Evolutionary conservation across 495 filamentous ascomycete species (phyloP).

Genomic region (Aspergillus cristatus): DNA sequence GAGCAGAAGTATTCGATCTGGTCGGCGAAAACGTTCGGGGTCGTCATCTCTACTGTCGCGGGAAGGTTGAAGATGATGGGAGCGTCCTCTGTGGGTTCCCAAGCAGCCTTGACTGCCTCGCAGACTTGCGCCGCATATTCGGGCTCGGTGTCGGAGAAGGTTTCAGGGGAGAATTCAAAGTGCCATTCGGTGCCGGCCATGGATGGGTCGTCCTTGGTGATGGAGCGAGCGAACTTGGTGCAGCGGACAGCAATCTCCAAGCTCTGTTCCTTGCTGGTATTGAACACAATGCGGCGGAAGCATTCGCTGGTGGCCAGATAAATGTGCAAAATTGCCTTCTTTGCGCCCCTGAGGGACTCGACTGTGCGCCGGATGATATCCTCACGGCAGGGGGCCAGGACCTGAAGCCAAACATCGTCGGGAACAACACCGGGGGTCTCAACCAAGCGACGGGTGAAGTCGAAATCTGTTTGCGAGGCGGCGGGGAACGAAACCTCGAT

Average conservation of each 20-base stretch:
- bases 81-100: conserved; percentile 72
- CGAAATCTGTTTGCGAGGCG: conserved; percentile 87
- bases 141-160: conserved; percentile 83
- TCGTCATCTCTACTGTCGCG: conserved; percentile 92
- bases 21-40: conserved; percentile 93
- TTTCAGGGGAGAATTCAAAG: conserved; percentile 95
- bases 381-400: conserved; percentile 85
- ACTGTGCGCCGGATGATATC: conserved; percentile 89
- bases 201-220: conserved; percentile 90
- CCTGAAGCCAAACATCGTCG: conserved; percentile 92
- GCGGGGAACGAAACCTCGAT: conserved; percentile 97
- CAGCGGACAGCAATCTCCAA: conserved; percentile 78
- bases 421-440: conserved; percentile 80
- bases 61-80: conserved; percentile 97
- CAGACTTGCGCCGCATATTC: conserved; percentile 81
- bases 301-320: conserved; percentile 93
- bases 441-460: conserved; percentile 83
- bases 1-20: conserved; percentile 94
- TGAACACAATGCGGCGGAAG: conserved; percentile 84
- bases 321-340: conserved; percentile 95
- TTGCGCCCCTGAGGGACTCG: conserved; percentile 77
- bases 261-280: conserved; percentile 72
- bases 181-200: conserved; percentile 72
- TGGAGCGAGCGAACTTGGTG: conserved; percentile 73
- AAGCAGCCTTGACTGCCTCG: conserved; percentile 92